Conservation (phyloP, 208 protist species). For the Wallacemonas sp. region DNA sequence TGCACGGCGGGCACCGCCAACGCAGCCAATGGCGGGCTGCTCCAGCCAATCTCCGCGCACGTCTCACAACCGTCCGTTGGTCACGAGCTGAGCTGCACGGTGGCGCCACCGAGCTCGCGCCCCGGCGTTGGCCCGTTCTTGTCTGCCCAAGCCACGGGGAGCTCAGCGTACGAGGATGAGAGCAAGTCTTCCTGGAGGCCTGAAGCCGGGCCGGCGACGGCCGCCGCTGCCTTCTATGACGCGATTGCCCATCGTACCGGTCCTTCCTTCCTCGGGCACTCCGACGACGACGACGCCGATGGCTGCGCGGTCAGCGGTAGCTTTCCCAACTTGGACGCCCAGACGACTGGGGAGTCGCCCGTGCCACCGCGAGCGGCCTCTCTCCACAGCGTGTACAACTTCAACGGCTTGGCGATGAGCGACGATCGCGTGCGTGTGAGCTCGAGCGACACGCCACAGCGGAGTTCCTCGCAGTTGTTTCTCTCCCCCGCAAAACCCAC, state of each 20-base stretch:
- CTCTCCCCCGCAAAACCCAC: background rate
- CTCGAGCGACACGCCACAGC: background rate
- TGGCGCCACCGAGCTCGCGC: background rate
- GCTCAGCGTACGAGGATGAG: background rate
- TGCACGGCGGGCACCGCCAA: background rate
- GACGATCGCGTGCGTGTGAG: slow-evolving; percentile 6
- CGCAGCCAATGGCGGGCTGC: background rate
- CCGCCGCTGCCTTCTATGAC: too few relatives aligned
- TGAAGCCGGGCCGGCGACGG: too few relatives aligned
- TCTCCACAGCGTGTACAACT: background rate
- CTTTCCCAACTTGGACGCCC: background rate
- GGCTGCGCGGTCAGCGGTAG: too few relatives aligned
- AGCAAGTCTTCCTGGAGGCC: too few relatives aligned
- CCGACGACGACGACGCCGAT: too few relatives aligned
- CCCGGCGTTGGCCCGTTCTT: background rate
- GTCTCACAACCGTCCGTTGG: background rate
- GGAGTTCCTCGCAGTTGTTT: background rate
- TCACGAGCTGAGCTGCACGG: background rate
- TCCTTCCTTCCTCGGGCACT: too few relatives aligned
- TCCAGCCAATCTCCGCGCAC: background rate
- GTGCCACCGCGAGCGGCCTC: background rate
- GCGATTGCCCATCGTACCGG: too few relatives aligned
- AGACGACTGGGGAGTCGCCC: background rate
- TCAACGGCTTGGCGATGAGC: background rate
- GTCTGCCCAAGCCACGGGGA: background rate